Conservation (phyloP, 2,329 filamentous ascomycete genomes). For the Pezicula radicicola region DNA sequence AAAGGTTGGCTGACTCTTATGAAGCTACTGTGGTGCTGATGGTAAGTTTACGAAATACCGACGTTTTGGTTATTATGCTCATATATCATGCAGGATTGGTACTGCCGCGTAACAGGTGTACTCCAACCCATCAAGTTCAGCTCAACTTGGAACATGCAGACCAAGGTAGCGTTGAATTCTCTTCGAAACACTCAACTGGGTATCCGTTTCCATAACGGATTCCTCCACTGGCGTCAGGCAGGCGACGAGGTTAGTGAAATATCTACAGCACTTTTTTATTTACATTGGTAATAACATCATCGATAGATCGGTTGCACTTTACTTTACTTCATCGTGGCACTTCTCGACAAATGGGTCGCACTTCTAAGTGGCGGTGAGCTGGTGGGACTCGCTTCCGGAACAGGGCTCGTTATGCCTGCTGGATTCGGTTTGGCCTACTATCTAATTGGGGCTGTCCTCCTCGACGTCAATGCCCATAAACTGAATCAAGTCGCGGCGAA, state of each 20-base stretch:
- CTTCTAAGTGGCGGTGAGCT: slow-evolving; percentile 41
- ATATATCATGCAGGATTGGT: slow-evolving; percentile 41
- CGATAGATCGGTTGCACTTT: slow-evolving; percentile 41
- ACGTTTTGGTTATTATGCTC: background rate
- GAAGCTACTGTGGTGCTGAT: slow-evolving; percentile 11
- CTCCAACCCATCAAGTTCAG: slow-evolving; percentile 49
- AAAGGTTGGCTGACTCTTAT: slow-evolving; percentile 30
- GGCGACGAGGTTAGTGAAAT: slow-evolving; percentile 40
- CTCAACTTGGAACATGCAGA: slow-evolving; percentile 55
- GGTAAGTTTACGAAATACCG: background rate
- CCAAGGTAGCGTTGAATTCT: slow-evolving; percentile 49
- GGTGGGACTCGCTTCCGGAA: slow-evolving; percentile 33
- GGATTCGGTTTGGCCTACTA: slow-evolving; percentile 57
- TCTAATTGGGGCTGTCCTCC: slow-evolving; percentile 51
- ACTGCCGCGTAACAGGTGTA: slow-evolving; percentile 45
- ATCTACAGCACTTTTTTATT: too few species aligned
- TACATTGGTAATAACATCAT: background rate
- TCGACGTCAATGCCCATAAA: slow-evolving; percentile 52
- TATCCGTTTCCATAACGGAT: slow-evolving; percentile 51
- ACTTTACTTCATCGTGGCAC: slow-evolving; percentile 50
- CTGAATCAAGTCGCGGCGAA: slow-evolving; percentile 39
- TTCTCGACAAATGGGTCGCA: slow-evolving; percentile 53
- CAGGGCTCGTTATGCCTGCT: slow-evolving; percentile 35
- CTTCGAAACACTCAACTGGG: slow-evolving; percentile 51
- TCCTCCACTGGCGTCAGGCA: slow-evolving; percentile 56